Conservation (phyloP, 441 rosid genomes). For the Geranium incanum region DNA sequence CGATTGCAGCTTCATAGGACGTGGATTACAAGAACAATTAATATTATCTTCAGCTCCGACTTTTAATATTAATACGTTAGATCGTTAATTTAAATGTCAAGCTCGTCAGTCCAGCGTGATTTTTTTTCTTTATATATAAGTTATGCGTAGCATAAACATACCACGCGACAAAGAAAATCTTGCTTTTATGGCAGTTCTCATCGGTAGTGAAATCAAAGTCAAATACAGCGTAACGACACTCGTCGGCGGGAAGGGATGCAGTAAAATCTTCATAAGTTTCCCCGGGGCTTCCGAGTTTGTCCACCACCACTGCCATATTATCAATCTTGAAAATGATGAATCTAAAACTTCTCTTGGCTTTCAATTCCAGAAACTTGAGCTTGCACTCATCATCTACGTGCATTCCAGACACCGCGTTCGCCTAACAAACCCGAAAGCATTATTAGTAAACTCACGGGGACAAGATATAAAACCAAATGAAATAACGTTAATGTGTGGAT, state of each 20-base stretch:
- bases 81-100: too few species aligned
- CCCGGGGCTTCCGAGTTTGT: conserved; percentile 44
- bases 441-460: too few species aligned
- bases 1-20: too few species aligned
- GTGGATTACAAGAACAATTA: too few species aligned
- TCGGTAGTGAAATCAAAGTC: conserved; percentile 52
- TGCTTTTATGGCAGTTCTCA: conserved; percentile 75
- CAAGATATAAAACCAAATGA: too few species aligned
- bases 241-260: conserved; percentile 41
- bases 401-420: conserved; percentile 67
- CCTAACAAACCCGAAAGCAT: conserved; percentile 22
- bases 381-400: conserved; percentile 63
- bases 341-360: conserved; percentile 54
- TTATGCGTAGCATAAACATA: conserved; percentile 9
- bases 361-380: conserved; percentile 56
- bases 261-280: conserved; percentile 49
- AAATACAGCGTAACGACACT: conserved; percentile 60
- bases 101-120: too few species aligned
- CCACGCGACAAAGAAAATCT: conserved; percentile 69
- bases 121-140: background rate
- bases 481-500: too few species aligned
- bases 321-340: conserved; percentile 60
- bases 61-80: too few species aligned
- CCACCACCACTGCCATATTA: conserved; percentile 48
- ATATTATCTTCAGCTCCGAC: too few species aligned